Base-by-base conservation (phyloP, 768 basidiomycete genomes). In the Russula lepida region DNA sequence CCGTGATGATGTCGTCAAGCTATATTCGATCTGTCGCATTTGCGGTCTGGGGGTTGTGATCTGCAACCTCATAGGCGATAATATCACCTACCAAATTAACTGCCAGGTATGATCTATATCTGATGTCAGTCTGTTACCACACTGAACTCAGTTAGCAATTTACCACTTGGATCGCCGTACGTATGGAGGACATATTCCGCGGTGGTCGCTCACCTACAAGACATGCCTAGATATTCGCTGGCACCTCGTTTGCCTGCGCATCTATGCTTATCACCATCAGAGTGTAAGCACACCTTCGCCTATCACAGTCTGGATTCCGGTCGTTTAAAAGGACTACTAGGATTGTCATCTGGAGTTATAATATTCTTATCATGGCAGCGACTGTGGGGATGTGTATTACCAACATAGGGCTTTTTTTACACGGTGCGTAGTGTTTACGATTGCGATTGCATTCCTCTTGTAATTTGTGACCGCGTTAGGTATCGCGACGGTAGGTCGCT, bases 181-280 rank as follows among this genome's bases (percentile, higher is more conserved):
- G 58, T 59, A n/a, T 4, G 27, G 43, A 46, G n/a, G n/a, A 35
- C 21, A 33, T 25, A 17, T 33, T 25, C 35, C 21, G 17, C 50
- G 7, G 23, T 2, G 19, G 7, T 11, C 17, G 19, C 50, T 46
- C 39, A 52, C 23, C 28, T 25, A 15, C 15, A 1, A 25, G 13
- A 19, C 19, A 33, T 33, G 17, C 17, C 12, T 17, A 62, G 55
- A 46, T 44, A 25, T 13, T 51, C 9, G 55, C 21, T 1, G 57
- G 57, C 50, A 25, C 32, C 4, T 37, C 55, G 15, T 56, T 62
- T 28, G 49, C 47, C 3, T 56, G 47, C 35, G 55, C 49, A 41
- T 62, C 55, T 3, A 5, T n/a, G 13, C 60, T 62, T 21, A 62
- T 62, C 25, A 17, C 55, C 9, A 17, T 62, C 2, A 55, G 60